Conservation (phyloP, 2,329 filamentous ascomycete species). For the Lachnellula cervina region DNA sequence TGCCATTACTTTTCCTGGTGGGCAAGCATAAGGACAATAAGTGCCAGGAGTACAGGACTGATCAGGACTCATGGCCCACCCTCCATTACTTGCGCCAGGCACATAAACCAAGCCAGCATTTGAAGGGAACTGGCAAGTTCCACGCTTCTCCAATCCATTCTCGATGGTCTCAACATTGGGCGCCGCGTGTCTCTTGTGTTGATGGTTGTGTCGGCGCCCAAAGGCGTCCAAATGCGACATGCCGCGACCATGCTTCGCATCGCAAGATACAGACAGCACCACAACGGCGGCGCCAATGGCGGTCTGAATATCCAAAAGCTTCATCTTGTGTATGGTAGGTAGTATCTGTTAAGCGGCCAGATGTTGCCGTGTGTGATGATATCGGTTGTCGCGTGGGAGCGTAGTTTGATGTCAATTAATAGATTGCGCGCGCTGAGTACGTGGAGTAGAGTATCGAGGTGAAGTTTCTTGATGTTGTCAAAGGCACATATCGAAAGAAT, state of each 20-base stretch:
- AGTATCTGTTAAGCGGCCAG: conserved; percentile 5
- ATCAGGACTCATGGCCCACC: conserved; percentile 77
- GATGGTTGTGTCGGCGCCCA: conserved; percentile 23
- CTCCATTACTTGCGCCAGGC: conserved; percentile 58
- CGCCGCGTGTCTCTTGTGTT: conserved; percentile 22
- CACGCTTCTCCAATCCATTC: conserved; percentile 24
- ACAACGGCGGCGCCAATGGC: conserved; percentile 46
- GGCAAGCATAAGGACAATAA: conserved; percentile 76
- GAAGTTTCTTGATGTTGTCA: not conserved
- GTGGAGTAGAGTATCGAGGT: not conserved
- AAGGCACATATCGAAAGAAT: not conserved
- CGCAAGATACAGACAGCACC: conserved; percentile 36
- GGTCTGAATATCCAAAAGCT: conserved; percentile 45
- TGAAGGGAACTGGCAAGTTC: conserved; percentile 59
- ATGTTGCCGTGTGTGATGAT: not conserved
- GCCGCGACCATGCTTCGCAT: conserved; percentile 23
- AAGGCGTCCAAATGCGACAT: conserved; percentile 25
- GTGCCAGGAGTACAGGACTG: conserved; percentile 60
- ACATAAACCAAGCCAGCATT: conserved; percentile 63
- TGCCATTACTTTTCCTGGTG: conserved; percentile 68
- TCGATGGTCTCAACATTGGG: conserved; percentile 19
- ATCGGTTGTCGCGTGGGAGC: not conserved
- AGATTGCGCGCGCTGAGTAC: not conserved
- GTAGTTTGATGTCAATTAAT: not conserved
- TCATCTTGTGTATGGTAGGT: conserved; percentile 41